Evolutionary conservation across 139 green algal species (phyloP).

Genomic region (Ettlia oleoabundans): DNA sequence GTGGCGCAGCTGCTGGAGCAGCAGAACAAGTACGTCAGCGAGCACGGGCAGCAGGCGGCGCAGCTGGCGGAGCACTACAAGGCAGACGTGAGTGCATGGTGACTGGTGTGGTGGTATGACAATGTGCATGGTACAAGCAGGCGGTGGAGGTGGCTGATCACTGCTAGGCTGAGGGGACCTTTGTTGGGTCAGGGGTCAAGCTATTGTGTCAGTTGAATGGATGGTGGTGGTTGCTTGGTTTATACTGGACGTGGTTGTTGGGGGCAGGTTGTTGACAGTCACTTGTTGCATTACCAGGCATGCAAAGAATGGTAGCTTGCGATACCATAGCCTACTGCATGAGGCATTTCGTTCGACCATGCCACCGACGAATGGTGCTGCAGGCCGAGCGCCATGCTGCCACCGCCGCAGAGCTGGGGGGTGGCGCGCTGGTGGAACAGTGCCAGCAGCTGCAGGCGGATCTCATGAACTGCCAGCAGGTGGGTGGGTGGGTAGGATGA

Average conservation of each 20-base stretch:
- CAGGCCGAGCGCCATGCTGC: constrained; percentile 12
- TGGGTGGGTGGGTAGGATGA: too few relatives aligned
- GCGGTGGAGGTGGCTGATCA: too few relatives aligned
- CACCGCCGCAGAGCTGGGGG: neutral
- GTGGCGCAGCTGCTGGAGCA: constrained; percentile 40
- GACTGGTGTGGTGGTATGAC: neutral
- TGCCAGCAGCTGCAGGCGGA: constrained; percentile 8
- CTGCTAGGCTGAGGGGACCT: too few relatives aligned
- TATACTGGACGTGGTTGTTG: too few relatives aligned
- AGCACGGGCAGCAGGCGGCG: constrained; percentile 32
- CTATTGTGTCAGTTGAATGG: neutral
- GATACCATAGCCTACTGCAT: too few relatives aligned
- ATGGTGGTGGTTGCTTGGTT: too few relatives aligned
- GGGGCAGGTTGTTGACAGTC: too few relatives aligned
- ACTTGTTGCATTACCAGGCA: too few relatives aligned
- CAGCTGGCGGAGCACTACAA: constrained; percentile 40
- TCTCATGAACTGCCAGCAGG: constrained; percentile 31
- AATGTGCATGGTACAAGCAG: too few relatives aligned
- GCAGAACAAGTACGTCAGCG: constrained; percentile 39
- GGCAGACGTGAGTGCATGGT: constrained; percentile 26
- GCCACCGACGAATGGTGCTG: too few relatives aligned
- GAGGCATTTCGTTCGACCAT: too few relatives aligned
- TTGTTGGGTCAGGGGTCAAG: too few relatives aligned
- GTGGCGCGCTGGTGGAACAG: constrained; percentile 14
- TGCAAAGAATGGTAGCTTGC: neutral